Base-by-base conservation (phyloP, 2,329 filamentous ascomycete genomes). In the Xylariaceae sp. region DNA sequence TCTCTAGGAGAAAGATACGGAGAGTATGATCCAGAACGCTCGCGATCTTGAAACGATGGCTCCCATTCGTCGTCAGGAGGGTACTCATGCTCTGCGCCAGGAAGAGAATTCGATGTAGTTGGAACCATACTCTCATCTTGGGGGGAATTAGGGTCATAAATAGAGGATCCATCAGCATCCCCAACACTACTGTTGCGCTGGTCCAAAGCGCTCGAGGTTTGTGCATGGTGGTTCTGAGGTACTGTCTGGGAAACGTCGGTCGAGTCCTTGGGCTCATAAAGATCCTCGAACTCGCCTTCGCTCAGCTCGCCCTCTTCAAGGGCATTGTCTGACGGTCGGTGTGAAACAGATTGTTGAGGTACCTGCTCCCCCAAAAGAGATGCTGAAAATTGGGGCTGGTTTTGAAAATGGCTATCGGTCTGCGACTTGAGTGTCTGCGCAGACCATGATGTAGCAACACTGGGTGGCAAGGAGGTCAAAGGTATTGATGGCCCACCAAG, bases 271-370 rank as follows among this genome's bases (percentile, higher is more conserved):
- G 79, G 76, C 42, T 82, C 79, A 56, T 84, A 84, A 2, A 80
- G 63, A 61, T 84, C 80, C 43, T 84, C 81, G 42, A 81, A 77
- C 62, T 87, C 85, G 15, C 79, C 82, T 63, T 93, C 90, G 58
- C 84, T 89, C 24, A 94, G 70, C 69, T 95, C 91, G 13, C 88
- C 89, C 64, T 95, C 90, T 65, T 94, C 89, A 21, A 64, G 60
- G 2, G 35, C 35, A 20, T 53, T 55, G 3, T 53, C 26, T 9
- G 57, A 3, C 40, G 46, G 54, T 24, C 46, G 53, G 3, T 39
- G 35, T 2, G 53, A 3, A 9, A n/a, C n/a, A 40, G n/a, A 27
- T 4, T 48, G 36, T 23, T 40, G 42, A n/a, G n/a, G n/a, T n/a
- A n/a, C n/a, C n/a, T n/a, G n/a, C n/a, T n/a, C n/a, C 16, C 42